Evolutionary conservation across 768 basidiomycete genomes (phyloP).

Genomic region (Nidularia sp.): DNA sequence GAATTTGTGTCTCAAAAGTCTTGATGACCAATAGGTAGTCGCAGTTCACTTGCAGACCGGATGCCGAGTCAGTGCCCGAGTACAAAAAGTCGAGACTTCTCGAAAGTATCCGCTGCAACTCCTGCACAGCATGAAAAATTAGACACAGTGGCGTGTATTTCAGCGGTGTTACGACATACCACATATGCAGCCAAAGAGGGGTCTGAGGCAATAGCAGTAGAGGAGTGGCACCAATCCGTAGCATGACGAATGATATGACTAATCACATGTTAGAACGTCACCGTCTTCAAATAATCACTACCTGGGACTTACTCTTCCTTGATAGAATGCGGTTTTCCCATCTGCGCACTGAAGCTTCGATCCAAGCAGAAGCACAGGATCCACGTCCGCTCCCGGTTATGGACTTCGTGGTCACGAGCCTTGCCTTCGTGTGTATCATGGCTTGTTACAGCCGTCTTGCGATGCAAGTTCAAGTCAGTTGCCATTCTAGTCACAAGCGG

Average conservation of each 20-base stretch:
- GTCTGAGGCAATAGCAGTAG: slow-evolving; percentile 63
- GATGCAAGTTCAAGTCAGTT: slow-evolving; percentile 92
- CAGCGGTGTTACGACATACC: slow-evolving; percentile 37
- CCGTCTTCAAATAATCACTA: background rate
- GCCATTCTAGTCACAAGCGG: slow-evolving; percentile 63
- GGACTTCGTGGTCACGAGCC: slow-evolving; percentile 77
- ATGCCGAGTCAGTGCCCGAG: slow-evolving; percentile 71
- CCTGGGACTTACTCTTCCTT: slow-evolving; percentile 77
- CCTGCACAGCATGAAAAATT: slow-evolving; percentile 33
- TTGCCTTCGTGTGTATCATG: slow-evolving; percentile 76
- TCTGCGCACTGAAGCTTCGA: slow-evolving; percentile 87
- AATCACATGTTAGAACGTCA: slow-evolving; percentile 3
- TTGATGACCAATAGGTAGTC: slow-evolving; percentile 85
- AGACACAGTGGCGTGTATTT: slow-evolving; percentile 2
- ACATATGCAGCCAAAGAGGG: slow-evolving; percentile 70
- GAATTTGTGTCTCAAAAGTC: slow-evolving; percentile 77
- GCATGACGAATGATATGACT: slow-evolving; percentile 89
- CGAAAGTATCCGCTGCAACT: slow-evolving; percentile 85
- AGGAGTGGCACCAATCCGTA: slow-evolving; percentile 66
- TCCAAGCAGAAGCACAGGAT: slow-evolving; percentile 83
- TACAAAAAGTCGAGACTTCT: slow-evolving; percentile 89
- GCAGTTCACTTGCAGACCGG: slow-evolving; percentile 78
- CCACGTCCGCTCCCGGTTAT: slow-evolving; percentile 96
- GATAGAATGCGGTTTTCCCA: slow-evolving; percentile 94
- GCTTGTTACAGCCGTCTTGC: slow-evolving; percentile 64